A percentile compares a stretch with the other conserved stretches of the same genome.
Evolutionary conservation across 441 rosid genomes (phyloP).

Genomic region (Sinapis alba): DNA sequence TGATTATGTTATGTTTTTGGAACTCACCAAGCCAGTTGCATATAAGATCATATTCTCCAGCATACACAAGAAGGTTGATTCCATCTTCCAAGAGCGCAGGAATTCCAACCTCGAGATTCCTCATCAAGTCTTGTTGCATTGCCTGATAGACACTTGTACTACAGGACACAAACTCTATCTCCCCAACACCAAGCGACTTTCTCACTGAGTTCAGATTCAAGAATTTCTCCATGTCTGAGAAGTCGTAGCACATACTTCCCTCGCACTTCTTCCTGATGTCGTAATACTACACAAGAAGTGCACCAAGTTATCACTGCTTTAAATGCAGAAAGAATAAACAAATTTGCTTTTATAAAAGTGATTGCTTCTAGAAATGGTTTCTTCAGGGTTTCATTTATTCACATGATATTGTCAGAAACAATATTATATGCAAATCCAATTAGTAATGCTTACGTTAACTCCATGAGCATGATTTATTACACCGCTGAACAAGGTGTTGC

Average conservation of each 20-base stretch:
- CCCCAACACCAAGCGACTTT: slow-evolving; percentile 2
- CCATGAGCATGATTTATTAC: background rate
- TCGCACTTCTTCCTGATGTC: background rate
- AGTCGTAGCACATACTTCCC: background rate
- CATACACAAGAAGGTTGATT: background rate
- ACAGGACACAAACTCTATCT: background rate
- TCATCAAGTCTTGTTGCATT: background rate
- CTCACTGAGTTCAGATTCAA: background rate
- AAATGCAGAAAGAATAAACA: background rate
- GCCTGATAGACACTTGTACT: background rate
- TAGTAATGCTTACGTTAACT: background rate
- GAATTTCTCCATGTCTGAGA: background rate
- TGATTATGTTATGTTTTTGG: background rate
- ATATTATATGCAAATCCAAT: background rate
- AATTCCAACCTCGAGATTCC: slow-evolving; percentile 1
- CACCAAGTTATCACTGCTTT: background rate
- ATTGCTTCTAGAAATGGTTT: no score
- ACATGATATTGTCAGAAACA: background rate
- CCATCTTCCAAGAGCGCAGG: background rate
- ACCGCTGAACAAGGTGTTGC: background rate
- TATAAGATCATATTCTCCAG: background rate
- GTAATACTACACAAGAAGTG: background rate
- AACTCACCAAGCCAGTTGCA: background rate
- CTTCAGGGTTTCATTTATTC: no score
- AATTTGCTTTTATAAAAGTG: background rate